Conservation (phyloP, 1,139 yeast species). For the Geotrichum fermentans region DNA sequence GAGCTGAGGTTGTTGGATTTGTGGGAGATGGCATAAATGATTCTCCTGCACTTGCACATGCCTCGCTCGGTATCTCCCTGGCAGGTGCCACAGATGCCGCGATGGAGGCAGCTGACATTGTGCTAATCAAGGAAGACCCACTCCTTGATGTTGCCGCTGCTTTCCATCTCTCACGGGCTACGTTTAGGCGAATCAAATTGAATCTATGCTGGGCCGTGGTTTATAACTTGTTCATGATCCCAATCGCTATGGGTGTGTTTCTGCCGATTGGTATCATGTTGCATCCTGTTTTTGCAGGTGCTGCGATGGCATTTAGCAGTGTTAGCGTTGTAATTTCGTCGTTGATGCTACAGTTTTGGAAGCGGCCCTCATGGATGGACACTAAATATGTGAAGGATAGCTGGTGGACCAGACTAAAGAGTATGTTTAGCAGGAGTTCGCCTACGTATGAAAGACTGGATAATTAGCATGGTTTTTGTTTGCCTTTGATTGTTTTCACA, state of each 20-base stretch:
- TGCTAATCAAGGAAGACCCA: conserved; percentile 48
- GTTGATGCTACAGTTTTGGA: conserved; percentile 49
- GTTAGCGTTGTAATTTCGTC: conserved; percentile 85
- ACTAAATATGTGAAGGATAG: no score
- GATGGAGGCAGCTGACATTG: conserved; percentile 90
- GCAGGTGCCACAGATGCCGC: conserved; percentile 95
- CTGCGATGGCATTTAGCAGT: conserved; percentile 90
- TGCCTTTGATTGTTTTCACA: no score
- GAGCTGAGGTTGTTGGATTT: conserved; percentile 56
- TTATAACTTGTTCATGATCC: conserved; percentile 84
- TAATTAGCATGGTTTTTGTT: no score
- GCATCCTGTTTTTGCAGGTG: conserved; percentile 83
- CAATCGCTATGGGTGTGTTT: conserved; percentile 89
- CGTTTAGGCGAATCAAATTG: conserved; percentile 69
- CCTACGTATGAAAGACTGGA: no score
- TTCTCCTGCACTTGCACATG: conserved; percentile 88
- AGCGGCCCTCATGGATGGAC: conserved; percentile 33
- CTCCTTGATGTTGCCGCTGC: conserved; percentile 71
- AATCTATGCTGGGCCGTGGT: conserved; percentile 83
- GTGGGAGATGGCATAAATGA: conserved; percentile 97
- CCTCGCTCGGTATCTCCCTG: conserved; percentile 86
- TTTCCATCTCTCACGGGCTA: conserved; percentile 63
- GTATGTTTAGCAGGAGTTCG: no score
- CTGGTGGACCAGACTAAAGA: no score
- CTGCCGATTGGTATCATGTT: conserved; percentile 77